These are phyloP conservation scores for Cystobasidiaceae sp. DNA, from an alignment of 1,284 basidiomycete genomes.

Conservation along the genomic window DNA sequence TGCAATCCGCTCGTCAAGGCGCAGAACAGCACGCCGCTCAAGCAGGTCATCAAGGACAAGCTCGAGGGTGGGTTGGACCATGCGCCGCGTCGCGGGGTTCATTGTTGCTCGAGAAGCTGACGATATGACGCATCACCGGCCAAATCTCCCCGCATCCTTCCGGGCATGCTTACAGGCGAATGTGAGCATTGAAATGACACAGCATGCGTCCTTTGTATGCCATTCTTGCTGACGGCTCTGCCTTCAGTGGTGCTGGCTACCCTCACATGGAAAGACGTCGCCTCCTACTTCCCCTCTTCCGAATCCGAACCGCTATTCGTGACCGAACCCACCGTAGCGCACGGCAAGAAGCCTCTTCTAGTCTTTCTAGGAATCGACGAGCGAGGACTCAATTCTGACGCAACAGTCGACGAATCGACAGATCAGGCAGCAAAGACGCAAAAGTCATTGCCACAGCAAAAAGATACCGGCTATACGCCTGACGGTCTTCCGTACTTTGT, in stretches of 20 bases:
- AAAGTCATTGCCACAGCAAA: constrained; percentile 35
- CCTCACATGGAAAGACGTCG: constrained; percentile 44
- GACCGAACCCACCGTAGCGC: constrained; percentile 3
- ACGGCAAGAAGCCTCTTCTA: constrained; percentile 43
- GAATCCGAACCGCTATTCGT: neutral
- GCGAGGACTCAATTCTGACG: constrained; percentile 46
- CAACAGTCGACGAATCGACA: neutral
- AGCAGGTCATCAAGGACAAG: constrained; percentile 21
- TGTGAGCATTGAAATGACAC: too few species aligned
- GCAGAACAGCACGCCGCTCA: neutral
- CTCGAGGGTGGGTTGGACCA: constrained; percentile 4
- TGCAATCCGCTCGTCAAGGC: constrained; percentile 44
- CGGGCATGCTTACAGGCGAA: too few species aligned
- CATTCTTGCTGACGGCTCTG: neutral
- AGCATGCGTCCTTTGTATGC: too few species aligned
- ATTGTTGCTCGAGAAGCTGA: too few species aligned
- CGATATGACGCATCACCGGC: too few species aligned
- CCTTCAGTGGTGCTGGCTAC: constrained; percentile 38
- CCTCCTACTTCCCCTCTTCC: neutral
- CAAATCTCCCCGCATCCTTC: too few species aligned
- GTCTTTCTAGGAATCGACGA: constrained; percentile 79
- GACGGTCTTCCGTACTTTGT: constrained; percentile 73
- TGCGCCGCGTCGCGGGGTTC: neutral
- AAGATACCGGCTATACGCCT: constrained; percentile 54
- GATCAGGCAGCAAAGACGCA: constrained; percentile 52